Percentiles rank a stretch among this genome's conserved stretches.
phyloP scores from a whole-genome alignment of 2,329 filamentous ascomycete genomes.

The Davidsoniella australis region DNA sequence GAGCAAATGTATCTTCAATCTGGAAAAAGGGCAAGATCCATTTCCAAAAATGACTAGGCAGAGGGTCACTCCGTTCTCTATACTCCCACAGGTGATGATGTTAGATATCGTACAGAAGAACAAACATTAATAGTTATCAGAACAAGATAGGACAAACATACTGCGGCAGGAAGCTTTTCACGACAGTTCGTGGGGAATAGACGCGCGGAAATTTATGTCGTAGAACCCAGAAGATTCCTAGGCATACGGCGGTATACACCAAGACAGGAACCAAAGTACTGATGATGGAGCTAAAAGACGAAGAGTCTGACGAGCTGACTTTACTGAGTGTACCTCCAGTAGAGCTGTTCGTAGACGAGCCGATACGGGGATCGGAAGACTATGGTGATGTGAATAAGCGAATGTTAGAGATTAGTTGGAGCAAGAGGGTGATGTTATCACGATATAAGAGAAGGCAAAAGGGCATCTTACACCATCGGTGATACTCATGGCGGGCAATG shows the following conservation, averaged over 20 bases:
- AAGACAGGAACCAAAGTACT: slow-evolving; percentile 32
- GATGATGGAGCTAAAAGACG: slow-evolving; percentile 25
- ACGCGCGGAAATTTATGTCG: slow-evolving; percentile 32
- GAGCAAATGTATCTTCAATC: slow-evolving; percentile 55
- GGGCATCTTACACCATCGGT: slow-evolving; percentile 6
- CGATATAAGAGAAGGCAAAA: not conserved
- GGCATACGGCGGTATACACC: slow-evolving; percentile 29
- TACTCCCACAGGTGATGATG: slow-evolving; percentile 12
- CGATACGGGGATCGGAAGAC: slow-evolving; percentile 24
- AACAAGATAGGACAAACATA: slow-evolving; percentile 18
- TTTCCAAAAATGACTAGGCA: slow-evolving; percentile 39
- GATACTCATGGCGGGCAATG: slow-evolving; percentile 1
- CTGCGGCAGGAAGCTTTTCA: slow-evolving; percentile 32
- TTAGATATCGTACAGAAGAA: not conserved
- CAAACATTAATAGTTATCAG: not conserved
- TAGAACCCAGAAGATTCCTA: slow-evolving; percentile 33
- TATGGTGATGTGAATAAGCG: not conserved
- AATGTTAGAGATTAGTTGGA: not conserved
- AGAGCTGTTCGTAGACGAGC: slow-evolving; percentile 26
- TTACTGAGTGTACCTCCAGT: slow-evolving; percentile 23
- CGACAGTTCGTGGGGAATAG: slow-evolving; percentile 37
- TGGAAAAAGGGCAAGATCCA: slow-evolving; percentile 48
- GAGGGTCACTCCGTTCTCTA: slow-evolving; percentile 37
- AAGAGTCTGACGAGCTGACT: slow-evolving; percentile 16
- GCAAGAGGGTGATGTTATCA: not conserved